Base-by-base conservation (phyloP, 441 rosid species). In the Raphanus hybrid region DNA sequence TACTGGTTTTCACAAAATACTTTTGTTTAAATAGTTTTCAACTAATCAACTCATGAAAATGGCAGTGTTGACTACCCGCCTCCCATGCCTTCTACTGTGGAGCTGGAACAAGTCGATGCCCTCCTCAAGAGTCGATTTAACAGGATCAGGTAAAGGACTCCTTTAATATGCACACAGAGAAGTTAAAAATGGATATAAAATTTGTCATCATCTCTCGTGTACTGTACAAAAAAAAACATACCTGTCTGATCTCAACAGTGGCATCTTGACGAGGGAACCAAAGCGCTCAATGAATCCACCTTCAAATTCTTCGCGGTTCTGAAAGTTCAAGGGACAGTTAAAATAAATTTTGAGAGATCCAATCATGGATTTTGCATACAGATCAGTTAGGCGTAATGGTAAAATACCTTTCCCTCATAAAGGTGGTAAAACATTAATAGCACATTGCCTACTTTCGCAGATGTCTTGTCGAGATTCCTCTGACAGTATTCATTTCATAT, bases 361-460 rank as follows among this genome's bases (percentile, higher is more conserved):
- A 58, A 61, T 20, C 48, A 48, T 29, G 72, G 32, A 29, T 29
- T 29, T 29, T 29, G 32, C 32, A 3, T 29, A 3, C 11, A 55
- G 55, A 58, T 69, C 15, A 58, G 27, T 12, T 77, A 64, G 50
- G 74, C 55, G 55, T 50, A 20, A 14, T 69, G 59, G 58, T 48
- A 57, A 8, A 61, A 57, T 39, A 61, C 99, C 97, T 96, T 96
- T 78, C 97, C 97, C 80, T 96, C 96, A 73, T 92, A 93, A 77
- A 96, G 97, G 83, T 93, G 92, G 84, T 93, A 91, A 78, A 96
- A 96, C 98, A 96, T 91, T 71, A 93, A 86, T 73, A 96, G 89
- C 80, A 96, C 99, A 85, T 87, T 92, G 59, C 99, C 99, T 70
- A 91, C 97, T 80, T 90, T 96, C 76, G 89, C 84, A 81, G 97